Percentiles rank a stretch among this genome's conserved stretches.
These are phyloP conservation scores for Cyathus striatus DNA, from an alignment of 768 basidiomycete genomes.

Conservation along the genomic window DNA sequence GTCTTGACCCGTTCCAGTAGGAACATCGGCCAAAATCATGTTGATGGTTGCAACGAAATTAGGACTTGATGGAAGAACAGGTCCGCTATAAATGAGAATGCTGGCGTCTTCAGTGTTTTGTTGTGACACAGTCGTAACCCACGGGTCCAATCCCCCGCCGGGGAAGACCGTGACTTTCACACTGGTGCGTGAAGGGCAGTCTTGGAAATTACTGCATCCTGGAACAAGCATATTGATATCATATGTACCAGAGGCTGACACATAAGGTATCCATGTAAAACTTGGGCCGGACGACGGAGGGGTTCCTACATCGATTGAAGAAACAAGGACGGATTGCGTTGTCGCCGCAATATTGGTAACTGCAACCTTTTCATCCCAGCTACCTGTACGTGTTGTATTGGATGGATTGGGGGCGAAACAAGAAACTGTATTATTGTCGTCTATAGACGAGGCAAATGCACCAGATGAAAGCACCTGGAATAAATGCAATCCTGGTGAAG, in stretches of 20 bases:
- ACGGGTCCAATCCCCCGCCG: conserved; percentile 58
- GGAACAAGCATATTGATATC: conserved; percentile 82
- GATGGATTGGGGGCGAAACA: conserved; percentile 80
- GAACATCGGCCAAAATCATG: conserved; percentile 65
- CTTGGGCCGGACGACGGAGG: conserved; percentile 58
- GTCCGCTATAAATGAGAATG: conserved; percentile 72
- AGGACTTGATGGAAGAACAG: conserved; percentile 69
- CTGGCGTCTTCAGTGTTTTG: conserved; percentile 58
- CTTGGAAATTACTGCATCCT: conserved; percentile 75
- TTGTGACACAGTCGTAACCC: conserved; percentile 70
- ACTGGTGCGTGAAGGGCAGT: conserved; percentile 75
- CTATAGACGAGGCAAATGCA: conserved; percentile 77
- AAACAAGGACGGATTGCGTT: conserved; percentile 65
- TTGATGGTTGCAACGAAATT: conserved; percentile 70
- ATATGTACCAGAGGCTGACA: conserved; percentile 87
- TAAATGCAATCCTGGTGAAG: conserved; percentile 78
- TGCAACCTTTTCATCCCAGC: conserved; percentile 61
- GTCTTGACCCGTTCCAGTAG: conserved; percentile 55
- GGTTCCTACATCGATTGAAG: conserved; percentile 62
- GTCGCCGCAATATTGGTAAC: conserved; percentile 80
- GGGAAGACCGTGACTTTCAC: conserved; percentile 84
- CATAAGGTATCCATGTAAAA: conserved; percentile 88
- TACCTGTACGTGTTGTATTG: conserved; percentile 59
- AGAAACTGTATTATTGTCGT: conserved; percentile 52
- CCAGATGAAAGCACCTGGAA: conserved; percentile 92